These are phyloP conservation scores for Ilex asprella DNA, from an alignment of 257 asterid species.

Conservation along the genomic window DNA sequence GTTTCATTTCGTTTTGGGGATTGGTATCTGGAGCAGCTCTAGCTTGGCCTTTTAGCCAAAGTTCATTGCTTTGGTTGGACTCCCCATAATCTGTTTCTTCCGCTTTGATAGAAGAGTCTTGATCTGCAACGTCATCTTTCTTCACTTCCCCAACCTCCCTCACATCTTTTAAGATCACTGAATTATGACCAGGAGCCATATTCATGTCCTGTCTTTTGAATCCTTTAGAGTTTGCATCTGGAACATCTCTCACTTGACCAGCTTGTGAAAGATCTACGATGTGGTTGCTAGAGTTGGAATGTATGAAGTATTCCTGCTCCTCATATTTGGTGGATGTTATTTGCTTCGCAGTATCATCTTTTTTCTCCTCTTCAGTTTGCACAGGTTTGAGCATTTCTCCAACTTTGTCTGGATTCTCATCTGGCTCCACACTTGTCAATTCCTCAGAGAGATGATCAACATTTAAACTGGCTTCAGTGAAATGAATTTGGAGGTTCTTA, in stretches of 20 bases:
- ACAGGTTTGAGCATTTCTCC: no score
- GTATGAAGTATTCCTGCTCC: no score
- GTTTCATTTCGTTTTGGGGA: neutral
- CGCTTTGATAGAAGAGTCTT: slow-evolving; percentile 1
- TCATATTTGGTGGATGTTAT: no score
- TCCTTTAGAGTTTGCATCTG: neutral
- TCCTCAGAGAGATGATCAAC: slow-evolving; percentile 30
- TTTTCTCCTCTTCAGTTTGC: no score
- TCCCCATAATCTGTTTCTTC: neutral
- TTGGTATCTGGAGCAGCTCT: slow-evolving; percentile 6
- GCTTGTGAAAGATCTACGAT: no score
- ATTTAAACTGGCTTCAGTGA: slow-evolving; percentile 23
- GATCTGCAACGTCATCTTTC: neutral
- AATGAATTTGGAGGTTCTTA: slow-evolving; percentile 18
- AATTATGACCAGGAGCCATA: slow-evolving; percentile 4
- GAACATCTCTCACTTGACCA: no score
- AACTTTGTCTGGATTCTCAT: slow-evolving; percentile 14
- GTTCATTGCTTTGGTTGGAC: neutral
- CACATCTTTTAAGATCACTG: neutral
- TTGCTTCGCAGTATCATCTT: no score
- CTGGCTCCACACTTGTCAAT: slow-evolving; percentile 20
- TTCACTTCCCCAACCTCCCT: neutral
- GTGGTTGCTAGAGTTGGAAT: no score
- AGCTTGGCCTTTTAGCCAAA: neutral
- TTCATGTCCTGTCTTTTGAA: neutral